phyloP scores from a whole-genome alignment of 2,329 filamentous ascomycete species.

The Paracamarosporium sp. region DNA sequence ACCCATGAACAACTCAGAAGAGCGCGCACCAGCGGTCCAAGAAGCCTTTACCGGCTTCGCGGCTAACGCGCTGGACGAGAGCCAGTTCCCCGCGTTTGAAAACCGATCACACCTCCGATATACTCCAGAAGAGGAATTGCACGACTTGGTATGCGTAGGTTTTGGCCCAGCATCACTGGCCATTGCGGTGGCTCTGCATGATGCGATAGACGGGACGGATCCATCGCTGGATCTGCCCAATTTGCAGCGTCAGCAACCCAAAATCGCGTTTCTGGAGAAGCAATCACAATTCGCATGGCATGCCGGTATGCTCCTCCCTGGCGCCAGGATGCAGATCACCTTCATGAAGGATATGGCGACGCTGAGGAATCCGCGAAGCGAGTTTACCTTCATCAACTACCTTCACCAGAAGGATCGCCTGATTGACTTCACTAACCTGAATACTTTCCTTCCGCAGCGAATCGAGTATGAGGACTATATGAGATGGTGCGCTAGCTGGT shows the following conservation, averaged over 20 bases:
- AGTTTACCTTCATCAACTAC: conserved; percentile 97
- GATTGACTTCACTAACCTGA: conserved; percentile 87
- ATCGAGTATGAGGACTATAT: conserved; percentile 96
- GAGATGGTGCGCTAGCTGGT: conserved; percentile 86
- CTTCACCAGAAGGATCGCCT: conserved; percentile 81
- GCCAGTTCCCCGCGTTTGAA: conserved; percentile 31
- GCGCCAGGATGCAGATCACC: conserved; percentile 96
- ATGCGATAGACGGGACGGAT: conserved; percentile 60
- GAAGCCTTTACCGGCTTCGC: conserved; percentile 38
- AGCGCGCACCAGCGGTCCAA: conserved; percentile 28
- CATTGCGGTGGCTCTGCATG: conserved; percentile 87
- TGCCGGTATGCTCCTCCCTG: conserved; percentile 90
- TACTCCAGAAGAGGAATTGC: conserved; percentile 67
- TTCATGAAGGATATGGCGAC: conserved; percentile 97
- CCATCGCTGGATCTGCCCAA: conserved; percentile 37
- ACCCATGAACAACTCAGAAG: conserved; percentile 22
- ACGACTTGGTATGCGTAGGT: conserved; percentile 88
- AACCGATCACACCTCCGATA: conserved; percentile 58
- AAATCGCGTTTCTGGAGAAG: conserved; percentile 86
- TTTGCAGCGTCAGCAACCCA: conserved; percentile 60
- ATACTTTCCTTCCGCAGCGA: conserved; percentile 85
- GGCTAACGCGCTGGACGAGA: conserved; percentile 33
- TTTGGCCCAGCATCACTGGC: conserved; percentile 92
- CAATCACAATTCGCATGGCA: conserved; percentile 89
- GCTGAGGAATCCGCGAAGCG: conserved; percentile 82